These are phyloP conservation scores for Trichophyton benhamiae DNA, from an alignment of 2,329 filamentous ascomycete genomes.

Conservation along the genomic window DNA sequence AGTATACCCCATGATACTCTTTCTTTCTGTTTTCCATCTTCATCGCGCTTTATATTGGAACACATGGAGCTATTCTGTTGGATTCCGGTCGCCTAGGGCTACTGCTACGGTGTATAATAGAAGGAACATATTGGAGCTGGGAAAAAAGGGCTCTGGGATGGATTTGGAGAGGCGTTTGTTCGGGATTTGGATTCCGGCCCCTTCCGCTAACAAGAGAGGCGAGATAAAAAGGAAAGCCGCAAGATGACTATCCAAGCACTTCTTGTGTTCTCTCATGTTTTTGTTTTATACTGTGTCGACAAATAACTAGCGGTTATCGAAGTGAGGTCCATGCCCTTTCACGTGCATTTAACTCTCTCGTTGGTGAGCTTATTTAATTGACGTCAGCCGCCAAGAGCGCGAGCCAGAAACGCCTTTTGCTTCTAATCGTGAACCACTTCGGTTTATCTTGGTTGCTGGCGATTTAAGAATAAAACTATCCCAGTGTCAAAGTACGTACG, in stretches of 20 bases:
- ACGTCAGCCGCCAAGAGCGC: background rate
- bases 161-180: background rate
- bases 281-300: background rate
- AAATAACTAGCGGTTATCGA: no score
- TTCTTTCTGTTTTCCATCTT: background rate
- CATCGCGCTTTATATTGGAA: background rate
- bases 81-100: background rate
- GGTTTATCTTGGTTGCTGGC: background rate
- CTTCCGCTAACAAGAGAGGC: background rate
- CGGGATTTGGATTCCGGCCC: background rate
- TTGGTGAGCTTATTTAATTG: background rate
- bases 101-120: background rate
- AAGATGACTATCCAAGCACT: background rate
- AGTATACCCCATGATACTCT: conserved; percentile 11
- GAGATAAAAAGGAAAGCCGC: background rate
- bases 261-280: background rate
- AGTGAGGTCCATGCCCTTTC: background rate
- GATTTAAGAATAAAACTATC: background rate
- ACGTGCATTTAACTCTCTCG: background rate
- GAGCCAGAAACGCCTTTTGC: background rate
- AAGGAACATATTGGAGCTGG: background rate
- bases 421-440: background rate
- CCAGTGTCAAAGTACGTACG: background rate
- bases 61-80: background rate
- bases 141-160: background rate